Conservation (phyloP, 345 rosid species). For the Salix brachista region DNA sequence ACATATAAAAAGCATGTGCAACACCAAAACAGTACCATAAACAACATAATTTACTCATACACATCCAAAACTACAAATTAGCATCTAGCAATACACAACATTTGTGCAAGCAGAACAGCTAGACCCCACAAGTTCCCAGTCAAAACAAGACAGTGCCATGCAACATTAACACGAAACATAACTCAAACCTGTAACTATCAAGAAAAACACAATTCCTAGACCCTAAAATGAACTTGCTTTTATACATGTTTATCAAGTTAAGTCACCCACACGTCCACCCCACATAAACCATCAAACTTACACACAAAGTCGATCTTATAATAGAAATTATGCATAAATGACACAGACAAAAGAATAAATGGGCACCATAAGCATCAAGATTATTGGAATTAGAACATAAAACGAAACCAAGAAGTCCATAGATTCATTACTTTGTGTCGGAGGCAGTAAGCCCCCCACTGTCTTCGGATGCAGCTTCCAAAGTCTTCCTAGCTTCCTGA, state of each 20-base stretch:
- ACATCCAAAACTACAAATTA: no score
- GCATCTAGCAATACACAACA: no score
- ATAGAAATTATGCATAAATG: no score
- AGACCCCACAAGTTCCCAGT: no score
- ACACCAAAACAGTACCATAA: no score
- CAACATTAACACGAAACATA: no score
- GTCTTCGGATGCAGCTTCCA: slow-evolving; percentile 58
- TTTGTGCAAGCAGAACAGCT: no score
- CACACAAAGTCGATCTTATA: background rate
- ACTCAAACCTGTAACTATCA: background rate
- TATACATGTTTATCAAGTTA: background rate
- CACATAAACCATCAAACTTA: background rate
- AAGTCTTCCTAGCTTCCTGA: slow-evolving; percentile 58
- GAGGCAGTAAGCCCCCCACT: slow-evolving; percentile 30
- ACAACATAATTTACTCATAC: no score
- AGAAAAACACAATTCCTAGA: background rate
- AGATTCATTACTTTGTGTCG: slow-evolving; percentile 29
- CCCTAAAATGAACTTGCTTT: background rate
- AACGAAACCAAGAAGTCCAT: no score
- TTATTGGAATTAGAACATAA: background rate
- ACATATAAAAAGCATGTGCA: no score
- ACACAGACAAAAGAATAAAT: background rate
- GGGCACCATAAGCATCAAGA: background rate
- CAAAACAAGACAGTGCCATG: no score
- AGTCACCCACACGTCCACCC: background rate